Conservation (phyloP, 1,284 basidiomycete genomes). For the Singerocomus inundabilis region DNA sequence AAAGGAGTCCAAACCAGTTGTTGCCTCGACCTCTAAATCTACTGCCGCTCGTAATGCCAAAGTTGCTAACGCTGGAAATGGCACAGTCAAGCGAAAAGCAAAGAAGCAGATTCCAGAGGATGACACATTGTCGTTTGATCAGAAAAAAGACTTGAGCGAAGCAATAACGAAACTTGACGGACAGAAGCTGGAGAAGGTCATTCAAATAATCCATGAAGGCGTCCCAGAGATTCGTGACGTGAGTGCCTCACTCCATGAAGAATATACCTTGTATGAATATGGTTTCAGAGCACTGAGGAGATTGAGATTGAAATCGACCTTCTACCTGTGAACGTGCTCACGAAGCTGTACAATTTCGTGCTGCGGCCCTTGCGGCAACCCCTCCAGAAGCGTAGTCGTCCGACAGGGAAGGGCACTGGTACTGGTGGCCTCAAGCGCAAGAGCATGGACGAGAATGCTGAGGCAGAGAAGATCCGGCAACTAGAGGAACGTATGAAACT, state of each 20-base stretch:
- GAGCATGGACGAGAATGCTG: constrained; percentile 88
- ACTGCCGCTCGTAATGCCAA: constrained; percentile 46
- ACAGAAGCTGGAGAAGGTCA: constrained; percentile 77
- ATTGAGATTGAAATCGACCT: constrained; percentile 96
- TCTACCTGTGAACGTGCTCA: constrained; percentile 79
- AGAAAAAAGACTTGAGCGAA: constrained; percentile 95
- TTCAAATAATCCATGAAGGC: constrained; percentile 89
- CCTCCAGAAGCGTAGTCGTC: constrained; percentile 58
- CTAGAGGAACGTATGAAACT: constrained; percentile 80
- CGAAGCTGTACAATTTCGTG: constrained; percentile 93
- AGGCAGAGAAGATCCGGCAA: constrained; percentile 85
- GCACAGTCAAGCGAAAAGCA: constrained; percentile 51
- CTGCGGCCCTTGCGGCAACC: constrained; percentile 68
- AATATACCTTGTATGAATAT: constrained; percentile 9
- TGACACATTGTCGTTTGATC: constrained; percentile 79
- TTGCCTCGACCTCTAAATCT: constrained; percentile 64
- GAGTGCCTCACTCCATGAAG: constrained; percentile 37
- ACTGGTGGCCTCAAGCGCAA: constrained; percentile 87
- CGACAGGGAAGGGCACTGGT: constrained; percentile 72
- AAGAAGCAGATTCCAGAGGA: constrained; percentile 63
- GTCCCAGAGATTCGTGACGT: constrained; percentile 88
- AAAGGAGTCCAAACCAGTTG: constrained; percentile 51
- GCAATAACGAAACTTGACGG: constrained; percentile 83
- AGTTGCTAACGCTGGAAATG: constrained; percentile 28
- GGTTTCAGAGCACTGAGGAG: constrained; percentile 81